Conservation (phyloP, 2,329 filamentous ascomycete genomes). For the Pyrenophora teres region DNA sequence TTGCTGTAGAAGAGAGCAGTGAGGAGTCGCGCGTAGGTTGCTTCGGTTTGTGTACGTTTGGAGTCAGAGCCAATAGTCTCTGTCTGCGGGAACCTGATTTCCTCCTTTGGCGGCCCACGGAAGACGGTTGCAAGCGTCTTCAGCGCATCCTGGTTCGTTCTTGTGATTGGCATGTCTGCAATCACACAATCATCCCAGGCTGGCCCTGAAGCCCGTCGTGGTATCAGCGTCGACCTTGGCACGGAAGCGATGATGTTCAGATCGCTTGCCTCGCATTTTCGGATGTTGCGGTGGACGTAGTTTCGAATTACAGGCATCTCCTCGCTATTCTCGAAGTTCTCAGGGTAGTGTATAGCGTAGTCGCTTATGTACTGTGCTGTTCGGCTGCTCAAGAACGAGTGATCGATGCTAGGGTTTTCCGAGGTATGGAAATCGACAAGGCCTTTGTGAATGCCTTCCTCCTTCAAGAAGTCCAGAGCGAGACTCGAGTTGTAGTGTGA, state of each 20-base stretch:
- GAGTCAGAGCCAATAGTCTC: constrained; percentile 28
- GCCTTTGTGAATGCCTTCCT: constrained; percentile 56
- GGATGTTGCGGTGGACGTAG: constrained; percentile 56
- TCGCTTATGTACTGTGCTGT: constrained; percentile 63
- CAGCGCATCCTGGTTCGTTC: constrained; percentile 59
- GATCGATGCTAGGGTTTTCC: constrained; percentile 56
- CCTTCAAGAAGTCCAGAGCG: constrained; percentile 59
- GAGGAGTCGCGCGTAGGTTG: constrained; percentile 58
- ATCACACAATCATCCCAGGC: constrained; percentile 48
- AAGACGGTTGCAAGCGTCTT: constrained; percentile 61
- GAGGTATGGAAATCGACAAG: constrained; percentile 57
- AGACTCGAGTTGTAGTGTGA: constrained; percentile 47
- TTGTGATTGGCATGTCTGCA: constrained; percentile 56
- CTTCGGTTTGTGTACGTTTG: constrained; percentile 52
- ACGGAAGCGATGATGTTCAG: constrained; percentile 62
- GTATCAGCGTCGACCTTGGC: constrained; percentile 59
- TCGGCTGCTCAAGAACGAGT: constrained; percentile 59
- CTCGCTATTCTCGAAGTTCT: constrained; percentile 57
- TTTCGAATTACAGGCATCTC: constrained; percentile 53
- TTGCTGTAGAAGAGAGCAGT: constrained; percentile 60
- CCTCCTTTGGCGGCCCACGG: constrained; percentile 54
- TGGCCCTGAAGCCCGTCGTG: constrained; percentile 47
- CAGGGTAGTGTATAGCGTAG: constrained; percentile 60
- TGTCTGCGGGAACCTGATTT: constrained; percentile 44
- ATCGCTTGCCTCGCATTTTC: constrained; percentile 60